Conservation (phyloP, 495 filamentous ascomycete species). For the Aspergillus funiculosus region DNA sequence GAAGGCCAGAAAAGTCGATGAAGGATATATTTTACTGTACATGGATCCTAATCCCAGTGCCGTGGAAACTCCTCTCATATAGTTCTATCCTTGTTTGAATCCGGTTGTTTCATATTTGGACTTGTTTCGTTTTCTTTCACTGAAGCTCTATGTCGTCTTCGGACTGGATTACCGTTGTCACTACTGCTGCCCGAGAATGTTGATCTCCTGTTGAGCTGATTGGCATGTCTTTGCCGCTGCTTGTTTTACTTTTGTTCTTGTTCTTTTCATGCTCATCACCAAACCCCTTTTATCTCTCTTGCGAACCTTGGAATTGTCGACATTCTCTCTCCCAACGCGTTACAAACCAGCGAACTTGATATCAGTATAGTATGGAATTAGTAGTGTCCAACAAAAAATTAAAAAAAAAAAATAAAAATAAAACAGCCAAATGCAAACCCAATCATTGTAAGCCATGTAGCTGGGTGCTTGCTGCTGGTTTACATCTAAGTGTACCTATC, state of each 20-base stretch:
- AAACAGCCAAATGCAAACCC: too few relatives aligned
- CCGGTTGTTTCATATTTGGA: conserved; percentile 19
- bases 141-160: conserved; percentile 3
- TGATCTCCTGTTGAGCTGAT: conserved; percentile 10
- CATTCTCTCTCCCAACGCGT: conserved; percentile 11
- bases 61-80: conserved; percentile 28
- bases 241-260: conserved; percentile 12
- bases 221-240: conserved; percentile 6
- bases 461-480: too few relatives aligned
- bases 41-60: conserved; percentile 21
- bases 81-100: conserved; percentile 27
- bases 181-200: conserved; percentile 11
- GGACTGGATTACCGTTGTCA: conserved; percentile 4
- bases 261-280: conserved; percentile 10
- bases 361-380: conserved; percentile 16
- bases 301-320: conserved; percentile 6
- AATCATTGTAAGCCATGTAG: too few relatives aligned
- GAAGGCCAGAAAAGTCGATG: conserved; percentile 17
- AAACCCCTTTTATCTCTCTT: conserved; percentile 10
- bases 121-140: conserved; percentile 6
- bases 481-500: too few relatives aligned
- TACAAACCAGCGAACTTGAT: conserved; percentile 12
- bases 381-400: conserved; percentile 13
- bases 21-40: conserved; percentile 18
- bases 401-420: too few relatives aligned